phyloP scores from a whole-genome alignment of 1,284 basidiomycete species.

The Pascua guehoae region DNA sequence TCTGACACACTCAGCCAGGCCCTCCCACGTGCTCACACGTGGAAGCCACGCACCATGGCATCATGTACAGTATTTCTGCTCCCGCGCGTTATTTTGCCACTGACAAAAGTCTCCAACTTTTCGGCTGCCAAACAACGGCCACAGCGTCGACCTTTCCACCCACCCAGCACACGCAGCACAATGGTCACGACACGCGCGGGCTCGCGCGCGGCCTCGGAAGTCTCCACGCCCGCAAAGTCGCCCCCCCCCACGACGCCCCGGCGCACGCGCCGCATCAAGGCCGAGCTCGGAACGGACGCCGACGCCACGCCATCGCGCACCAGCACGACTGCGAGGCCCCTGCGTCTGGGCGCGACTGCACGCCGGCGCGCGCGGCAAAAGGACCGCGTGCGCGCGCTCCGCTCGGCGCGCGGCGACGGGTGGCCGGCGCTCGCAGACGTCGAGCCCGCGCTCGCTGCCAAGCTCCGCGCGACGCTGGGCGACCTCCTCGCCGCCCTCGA shows the following conservation, averaged over 20 bases:
- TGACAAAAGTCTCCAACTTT: no score
- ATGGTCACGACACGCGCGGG: constrained; percentile 15
- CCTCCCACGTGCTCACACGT: no score
- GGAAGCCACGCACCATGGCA: no score
- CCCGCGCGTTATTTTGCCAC: no score
- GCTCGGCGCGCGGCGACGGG: neutral
- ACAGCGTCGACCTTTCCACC: no score
- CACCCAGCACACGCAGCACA: neutral
- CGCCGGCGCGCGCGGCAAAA: constrained; percentile 10
- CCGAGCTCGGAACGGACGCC: no score
- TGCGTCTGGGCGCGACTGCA: neutral
- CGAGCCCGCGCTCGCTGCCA: neutral
- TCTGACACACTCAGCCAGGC: no score
- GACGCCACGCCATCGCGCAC: no score
- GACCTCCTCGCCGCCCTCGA: neutral
- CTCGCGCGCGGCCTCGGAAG: constrained; percentile 11
- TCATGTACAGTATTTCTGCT: no score
- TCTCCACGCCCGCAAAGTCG: neutral
- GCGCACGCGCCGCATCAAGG: neutral
- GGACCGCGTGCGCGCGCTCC: constrained; percentile 7
- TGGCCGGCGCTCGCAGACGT: neutral
- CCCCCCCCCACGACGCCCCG: neutral
- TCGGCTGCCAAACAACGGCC: no score
- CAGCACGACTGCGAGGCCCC: neutral
- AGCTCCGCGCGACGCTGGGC: constrained; percentile 1